Percentiles rank a stretch among this genome's conserved stretches.
Conservation (phyloP, 2,329 filamentous ascomycete genomes). For the Ophiocordyceps robertsii region DNA sequence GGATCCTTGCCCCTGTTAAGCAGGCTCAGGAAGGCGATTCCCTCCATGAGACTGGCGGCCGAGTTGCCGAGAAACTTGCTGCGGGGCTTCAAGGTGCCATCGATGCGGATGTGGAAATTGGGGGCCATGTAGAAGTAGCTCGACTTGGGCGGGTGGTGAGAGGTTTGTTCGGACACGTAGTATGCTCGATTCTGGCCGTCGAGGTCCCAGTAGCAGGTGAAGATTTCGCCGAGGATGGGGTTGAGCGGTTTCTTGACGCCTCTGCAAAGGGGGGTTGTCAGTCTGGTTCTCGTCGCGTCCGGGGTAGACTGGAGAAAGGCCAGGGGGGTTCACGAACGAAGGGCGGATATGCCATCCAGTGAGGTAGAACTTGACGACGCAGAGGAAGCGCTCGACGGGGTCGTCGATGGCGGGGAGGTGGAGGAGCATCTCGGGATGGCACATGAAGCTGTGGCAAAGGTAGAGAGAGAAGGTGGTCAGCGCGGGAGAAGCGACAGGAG, state of each 20-base stretch:
- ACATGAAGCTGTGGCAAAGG: constrained; percentile 73
- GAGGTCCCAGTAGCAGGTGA: constrained; percentile 92
- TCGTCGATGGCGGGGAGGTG: constrained; percentile 81
- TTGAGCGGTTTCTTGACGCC: constrained; percentile 98
- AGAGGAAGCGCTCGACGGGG: constrained; percentile 77
- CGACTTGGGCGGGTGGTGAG: constrained; percentile 94
- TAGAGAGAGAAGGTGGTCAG: background rate
- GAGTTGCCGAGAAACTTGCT: constrained; percentile 96
- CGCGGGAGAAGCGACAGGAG: constrained; percentile 1
- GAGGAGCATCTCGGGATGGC: constrained; percentile 89
- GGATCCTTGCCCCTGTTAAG: constrained; percentile 60
- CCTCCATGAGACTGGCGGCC: constrained; percentile 96
- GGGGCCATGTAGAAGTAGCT: constrained; percentile 99
- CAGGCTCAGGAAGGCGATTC: constrained; percentile 74
- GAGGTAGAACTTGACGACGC: constrained; percentile 94
- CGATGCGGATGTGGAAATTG: constrained; percentile 84
- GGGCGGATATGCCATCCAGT: constrained; percentile 99
- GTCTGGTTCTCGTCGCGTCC: background rate
- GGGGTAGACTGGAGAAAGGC: background rate
- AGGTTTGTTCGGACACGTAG: constrained; percentile 96
- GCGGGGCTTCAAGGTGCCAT: constrained; percentile 86
- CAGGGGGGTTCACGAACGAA: constrained; percentile 46
- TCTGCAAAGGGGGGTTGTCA: constrained; percentile 27
- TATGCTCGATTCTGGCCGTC: constrained; percentile 74
- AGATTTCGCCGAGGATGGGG: constrained; percentile 88